Percentiles rank a stretch among this genome's conserved stretches.
phyloP scores from a whole-genome alignment of 75 land plant species.

The Isoetes taiwanensis region DNA sequence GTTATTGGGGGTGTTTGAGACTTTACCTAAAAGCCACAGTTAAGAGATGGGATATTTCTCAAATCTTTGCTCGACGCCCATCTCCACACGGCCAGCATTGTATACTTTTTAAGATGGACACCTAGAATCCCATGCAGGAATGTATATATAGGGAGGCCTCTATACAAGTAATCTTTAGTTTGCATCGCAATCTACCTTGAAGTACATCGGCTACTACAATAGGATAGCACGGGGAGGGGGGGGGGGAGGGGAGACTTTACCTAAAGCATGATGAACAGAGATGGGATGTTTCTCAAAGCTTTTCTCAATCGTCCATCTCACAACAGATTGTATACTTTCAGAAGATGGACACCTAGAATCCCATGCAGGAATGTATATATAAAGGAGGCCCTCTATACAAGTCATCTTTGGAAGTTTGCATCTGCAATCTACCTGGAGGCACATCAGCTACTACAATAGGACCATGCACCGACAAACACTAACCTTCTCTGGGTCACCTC shows the following conservation, averaged over 20 bases:
- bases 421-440: conserved; percentile 81
- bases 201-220: conserved; percentile 30
- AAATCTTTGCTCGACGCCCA: conserved; percentile 55
- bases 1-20: too few species aligned
- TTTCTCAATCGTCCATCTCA: conserved; percentile 50
- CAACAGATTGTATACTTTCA: conserved; percentile 53
- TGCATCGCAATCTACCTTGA: conserved; percentile 71
- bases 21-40: conserved; percentile 75
- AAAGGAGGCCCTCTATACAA: conserved; percentile 21
- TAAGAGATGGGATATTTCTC: conserved; percentile 40
- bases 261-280: conserved; percentile 71
- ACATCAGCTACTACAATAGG: conserved; percentile 29
- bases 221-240: too few species aligned
- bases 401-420: conserved; percentile 58
- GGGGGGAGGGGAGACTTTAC: too few species aligned
- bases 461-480: conserved; percentile 93
- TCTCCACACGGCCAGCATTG: conserved; percentile 47
- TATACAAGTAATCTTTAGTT: conserved; percentile 29
- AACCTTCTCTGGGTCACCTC: too few species aligned
- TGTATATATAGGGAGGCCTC: conserved; percentile 44
- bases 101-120: conserved; percentile 46
- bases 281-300: conserved; percentile 40
- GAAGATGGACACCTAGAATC: conserved; percentile 62
- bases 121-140: conserved; percentile 84
- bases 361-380: conserved; percentile 77